Conservation (phyloP, 1,139 yeast genomes). For the Suhomyces taliae region DNA sequence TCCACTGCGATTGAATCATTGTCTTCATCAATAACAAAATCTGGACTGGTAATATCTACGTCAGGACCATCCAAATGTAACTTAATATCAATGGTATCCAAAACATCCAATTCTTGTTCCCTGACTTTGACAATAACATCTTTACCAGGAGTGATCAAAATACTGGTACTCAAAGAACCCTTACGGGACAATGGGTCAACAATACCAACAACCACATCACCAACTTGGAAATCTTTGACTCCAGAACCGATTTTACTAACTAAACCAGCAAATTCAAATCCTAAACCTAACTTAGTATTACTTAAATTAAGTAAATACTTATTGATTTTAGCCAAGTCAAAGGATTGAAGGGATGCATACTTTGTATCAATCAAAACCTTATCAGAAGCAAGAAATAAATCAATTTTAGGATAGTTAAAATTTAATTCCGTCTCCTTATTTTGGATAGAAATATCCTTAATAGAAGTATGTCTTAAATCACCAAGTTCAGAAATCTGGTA, state of each 20-base stretch:
- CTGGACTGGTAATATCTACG: not conserved
- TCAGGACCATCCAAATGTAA: constrained; percentile 2
- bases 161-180: constrained; percentile 40
- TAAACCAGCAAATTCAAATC: constrained; percentile 43
- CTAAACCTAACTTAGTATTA: constrained; percentile 42
- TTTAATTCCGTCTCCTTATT: constrained; percentile 45
- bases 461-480: constrained; percentile 34
- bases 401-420: constrained; percentile 42
- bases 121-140: constrained; percentile 35
- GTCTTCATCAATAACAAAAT: constrained; percentile 10
- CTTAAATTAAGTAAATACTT: constrained; percentile 39
- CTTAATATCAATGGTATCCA: constrained; percentile 17
- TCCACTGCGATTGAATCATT: not conserved
- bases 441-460: constrained; percentile 43
- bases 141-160: constrained; percentile 33
- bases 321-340: constrained; percentile 40
- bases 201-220: constrained; percentile 40
- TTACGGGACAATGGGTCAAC: constrained; percentile 35
- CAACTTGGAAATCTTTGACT: constrained; percentile 28
- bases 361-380: constrained; percentile 39
- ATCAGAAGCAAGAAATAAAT: constrained; percentile 34
- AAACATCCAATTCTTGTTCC: constrained; percentile 22
- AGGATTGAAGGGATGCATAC: constrained; percentile 40
- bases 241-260: constrained; percentile 33
- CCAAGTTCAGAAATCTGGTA: constrained; percentile 19